These are phyloP conservation scores for Polychytrium aggregatum DNA, from an alignment of 192 early-diverging fungal genomes.

Conservation along the genomic window DNA sequence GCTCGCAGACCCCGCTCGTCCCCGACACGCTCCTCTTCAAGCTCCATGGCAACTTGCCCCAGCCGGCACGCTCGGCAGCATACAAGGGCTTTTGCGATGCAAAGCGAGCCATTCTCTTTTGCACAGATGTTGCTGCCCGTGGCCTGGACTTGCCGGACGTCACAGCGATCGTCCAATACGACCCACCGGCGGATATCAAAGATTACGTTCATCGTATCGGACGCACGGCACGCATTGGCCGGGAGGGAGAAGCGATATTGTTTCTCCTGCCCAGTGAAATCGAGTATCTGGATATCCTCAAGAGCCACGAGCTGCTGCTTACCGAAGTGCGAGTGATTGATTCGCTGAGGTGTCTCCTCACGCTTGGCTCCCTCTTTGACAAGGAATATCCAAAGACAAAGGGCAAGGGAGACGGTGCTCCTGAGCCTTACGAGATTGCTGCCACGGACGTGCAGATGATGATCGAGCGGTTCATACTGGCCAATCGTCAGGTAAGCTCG, in stretches of 20 bases:
- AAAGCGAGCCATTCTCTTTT: conserved; percentile 68
- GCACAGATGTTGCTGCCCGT: conserved; percentile 95
- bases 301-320: conserved; percentile 52
- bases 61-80: conserved; percentile 63
- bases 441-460: conserved; percentile 49
- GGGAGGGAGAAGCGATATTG: conserved; percentile 70
- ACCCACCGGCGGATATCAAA: conserved; percentile 84
- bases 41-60: conserved; percentile 82
- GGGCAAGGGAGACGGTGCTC: too few species aligned
- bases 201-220: conserved; percentile 98
- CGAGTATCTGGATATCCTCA: conserved; percentile 53
- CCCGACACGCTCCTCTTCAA: conserved; percentile 62
- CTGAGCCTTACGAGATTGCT: conserved; percentile 28
- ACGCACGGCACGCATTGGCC: conserved; percentile 89
- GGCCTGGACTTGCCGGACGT: conserved; percentile 96
- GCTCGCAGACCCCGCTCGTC: too few species aligned
- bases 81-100: conserved; percentile 58
- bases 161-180: conserved; percentile 85
- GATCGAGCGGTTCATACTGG: conserved; percentile 64
- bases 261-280: conserved; percentile 85
- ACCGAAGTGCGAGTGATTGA: conserved; percentile 19
- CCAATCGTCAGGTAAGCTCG: conserved; percentile 42
- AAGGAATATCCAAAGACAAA: too few species aligned
- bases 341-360: too few species aligned
- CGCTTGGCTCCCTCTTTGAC: too few species aligned